Conservation (phyloP, 2,329 filamentous ascomycete species). For the Amylocarpus encephaloides region DNA sequence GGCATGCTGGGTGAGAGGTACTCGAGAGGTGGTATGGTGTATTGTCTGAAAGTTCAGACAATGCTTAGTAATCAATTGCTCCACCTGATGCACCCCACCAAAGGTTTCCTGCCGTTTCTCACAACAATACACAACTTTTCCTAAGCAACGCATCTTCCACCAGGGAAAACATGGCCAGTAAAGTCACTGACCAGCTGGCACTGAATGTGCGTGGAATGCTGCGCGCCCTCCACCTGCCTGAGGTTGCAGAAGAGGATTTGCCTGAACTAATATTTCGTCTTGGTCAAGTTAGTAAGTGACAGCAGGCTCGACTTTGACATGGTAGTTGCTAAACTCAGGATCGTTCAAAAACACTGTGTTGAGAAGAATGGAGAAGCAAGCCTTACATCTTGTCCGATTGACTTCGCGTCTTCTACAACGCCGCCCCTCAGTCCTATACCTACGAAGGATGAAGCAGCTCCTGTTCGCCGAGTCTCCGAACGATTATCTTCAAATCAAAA, state of each 20-base stretch:
- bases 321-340: not conserved
- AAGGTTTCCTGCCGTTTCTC: not conserved
- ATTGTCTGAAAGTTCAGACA: conserved; percentile 1
- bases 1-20: too few relatives aligned
- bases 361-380: not conserved
- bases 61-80: not conserved
- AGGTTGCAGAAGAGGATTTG: not conserved
- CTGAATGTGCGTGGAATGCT: not conserved
- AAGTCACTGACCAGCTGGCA: not conserved
- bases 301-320: not conserved
- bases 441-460: not conserved
- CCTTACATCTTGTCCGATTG: not conserved
- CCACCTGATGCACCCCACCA: not conserved
- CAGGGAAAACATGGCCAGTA: not conserved
- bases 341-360: conserved; percentile 1
- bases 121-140: not conserved
- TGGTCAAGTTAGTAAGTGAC: conserved; percentile 1
- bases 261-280: conserved; percentile 1
- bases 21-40: too few relatives aligned
- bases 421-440: not conserved
- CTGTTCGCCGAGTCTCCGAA: not conserved
- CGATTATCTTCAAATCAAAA: not conserved
- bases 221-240: not conserved
- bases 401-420: not conserved
- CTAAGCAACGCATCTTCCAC: not conserved